Percentiles rank a stretch among this genome's conserved stretches.
These are phyloP conservation scores for Microdochium bolleyi DNA, from an alignment of 2,329 filamentous ascomycete genomes.

Conservation along the genomic window DNA sequence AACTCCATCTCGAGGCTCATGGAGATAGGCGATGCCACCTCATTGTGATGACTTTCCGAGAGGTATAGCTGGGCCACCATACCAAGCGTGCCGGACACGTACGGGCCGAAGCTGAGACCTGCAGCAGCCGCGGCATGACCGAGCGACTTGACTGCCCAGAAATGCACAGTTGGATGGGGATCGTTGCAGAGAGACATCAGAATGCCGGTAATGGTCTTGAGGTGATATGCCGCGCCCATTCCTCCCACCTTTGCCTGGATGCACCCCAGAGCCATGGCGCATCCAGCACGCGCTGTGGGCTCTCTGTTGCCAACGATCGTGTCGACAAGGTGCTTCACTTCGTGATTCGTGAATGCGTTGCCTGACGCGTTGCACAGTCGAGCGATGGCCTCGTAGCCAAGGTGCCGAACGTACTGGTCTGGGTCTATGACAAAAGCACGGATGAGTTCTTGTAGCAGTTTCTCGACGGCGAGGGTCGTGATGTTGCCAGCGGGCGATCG, in stretches of 20 bases:
- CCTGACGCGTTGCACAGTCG: conserved; percentile 78
- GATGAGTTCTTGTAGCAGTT: conserved; percentile 69
- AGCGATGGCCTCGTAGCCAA: conserved; percentile 80
- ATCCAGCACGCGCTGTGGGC: conserved; percentile 86
- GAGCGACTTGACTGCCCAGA: conserved; percentile 88
- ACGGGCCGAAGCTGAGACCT: conserved; percentile 83
- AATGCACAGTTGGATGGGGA: conserved; percentile 89
- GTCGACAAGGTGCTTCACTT: conserved; percentile 88
- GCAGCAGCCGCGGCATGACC: conserved; percentile 84
- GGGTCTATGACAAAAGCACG: conserved; percentile 69
- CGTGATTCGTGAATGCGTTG: conserved; percentile 78
- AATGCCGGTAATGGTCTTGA: conserved; percentile 96
- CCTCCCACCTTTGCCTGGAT: conserved; percentile 95
- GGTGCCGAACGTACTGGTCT: conserved; percentile 77
- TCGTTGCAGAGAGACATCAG: conserved; percentile 97
- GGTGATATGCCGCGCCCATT: conserved; percentile 92
- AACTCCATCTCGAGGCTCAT: conserved; percentile 88
- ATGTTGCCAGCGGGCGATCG: conserved; percentile 65
- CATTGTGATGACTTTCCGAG: conserved; percentile 82
- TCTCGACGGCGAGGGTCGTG: conserved; percentile 69
- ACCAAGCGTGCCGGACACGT: conserved; percentile 82
- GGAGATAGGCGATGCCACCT: conserved; percentile 69
- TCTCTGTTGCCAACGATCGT: conserved; percentile 92
- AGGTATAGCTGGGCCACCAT: conserved; percentile 93
- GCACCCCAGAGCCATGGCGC: conserved; percentile 83